Evolutionary conservation across 805 yeast genomes (phyloP), one percentile per base, ranked within the genome.

Genomic region (Millerago galiae): DNA sequence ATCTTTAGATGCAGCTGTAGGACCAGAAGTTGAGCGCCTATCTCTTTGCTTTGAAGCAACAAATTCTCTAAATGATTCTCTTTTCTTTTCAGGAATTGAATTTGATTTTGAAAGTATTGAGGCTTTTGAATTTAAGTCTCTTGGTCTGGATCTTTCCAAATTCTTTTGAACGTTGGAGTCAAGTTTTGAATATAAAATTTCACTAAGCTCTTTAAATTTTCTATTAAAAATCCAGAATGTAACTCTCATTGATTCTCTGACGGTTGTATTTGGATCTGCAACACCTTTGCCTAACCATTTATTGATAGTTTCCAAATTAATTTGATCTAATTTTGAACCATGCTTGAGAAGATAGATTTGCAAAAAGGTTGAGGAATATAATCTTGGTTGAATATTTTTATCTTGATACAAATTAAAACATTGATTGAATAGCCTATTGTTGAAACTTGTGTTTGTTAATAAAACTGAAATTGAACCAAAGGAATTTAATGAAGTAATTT

Each of bases 211-310:
- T 0, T 86, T 83, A 62, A 77, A 83, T 7, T 71, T 54, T 16
- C 66, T 68, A 50, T 71, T 72, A 42, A 77, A 72, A 12, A 74
- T 66, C 96, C 96, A 90, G 54, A 73, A 91, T 0, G 88, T 70
- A 3, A 69, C 66, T 57, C 95, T 74, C 67, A 82, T 84, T 0
- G 77, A 66, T 52, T 80, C 95, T 49, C 97, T 72, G 0, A 86
- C 96, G 0, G 75, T 66, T 0, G 90, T 87, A 45, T 83, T 83
- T 0, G 96, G 86, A 59, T 90, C 98, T 1, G 76, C 58, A 1
- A 93, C 65, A 16, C 91, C 81, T 51, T 76, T 80, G 3, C 63
- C 46, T 1, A 87, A 55, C 48, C 79, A 66, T 37, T 69, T 75
- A 28, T 68, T 79, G 1, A 81, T 59, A 4, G 61, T 52, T 14